Percentiles rank a stretch among this genome's conserved stretches.
Evolutionary conservation across 495 filamentous ascomycete genomes (phyloP).

Genomic region (Evernia prunastri): DNA sequence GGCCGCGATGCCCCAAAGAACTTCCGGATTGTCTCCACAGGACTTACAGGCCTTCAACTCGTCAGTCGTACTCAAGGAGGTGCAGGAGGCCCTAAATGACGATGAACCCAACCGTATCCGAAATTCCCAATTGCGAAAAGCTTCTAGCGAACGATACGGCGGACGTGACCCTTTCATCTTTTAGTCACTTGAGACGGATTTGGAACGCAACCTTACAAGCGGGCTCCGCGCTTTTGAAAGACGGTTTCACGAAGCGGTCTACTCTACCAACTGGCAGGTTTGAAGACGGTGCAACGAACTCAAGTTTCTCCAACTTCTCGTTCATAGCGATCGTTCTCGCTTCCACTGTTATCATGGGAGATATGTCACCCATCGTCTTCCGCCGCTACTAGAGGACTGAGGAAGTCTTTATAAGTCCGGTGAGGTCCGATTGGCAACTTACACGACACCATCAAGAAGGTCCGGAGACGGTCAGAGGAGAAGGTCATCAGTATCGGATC

Average conservation of each 20-base stretch:
- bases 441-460: conserved; percentile 4
- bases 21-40: background rate
- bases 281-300: background rate
- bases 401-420: conserved; percentile 4
- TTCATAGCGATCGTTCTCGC: background rate
- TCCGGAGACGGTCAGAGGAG: conserved; percentile 1
- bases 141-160: background rate
- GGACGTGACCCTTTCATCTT: conserved; percentile 2
- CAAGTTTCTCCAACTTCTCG: background rate
- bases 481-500: too few relatives aligned
- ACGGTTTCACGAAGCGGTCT: background rate
- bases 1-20: background rate
- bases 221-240: too few relatives aligned
- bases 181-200: too few relatives aligned
- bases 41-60: background rate
- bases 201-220: too few relatives aligned
- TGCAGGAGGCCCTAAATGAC: background rate
- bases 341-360: background rate
- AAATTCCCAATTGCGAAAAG: too few relatives aligned
- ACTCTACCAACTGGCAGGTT: too few relatives aligned
- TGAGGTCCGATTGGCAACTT: conserved; percentile 9
- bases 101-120: background rate
- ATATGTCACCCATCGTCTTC: background rate
- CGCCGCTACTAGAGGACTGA: conserved; percentile 1
- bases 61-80: background rate